These are phyloP conservation scores for Capsicum pubescens DNA, from an alignment of 257 asterid genomes.

Conservation along the genomic window DNA sequence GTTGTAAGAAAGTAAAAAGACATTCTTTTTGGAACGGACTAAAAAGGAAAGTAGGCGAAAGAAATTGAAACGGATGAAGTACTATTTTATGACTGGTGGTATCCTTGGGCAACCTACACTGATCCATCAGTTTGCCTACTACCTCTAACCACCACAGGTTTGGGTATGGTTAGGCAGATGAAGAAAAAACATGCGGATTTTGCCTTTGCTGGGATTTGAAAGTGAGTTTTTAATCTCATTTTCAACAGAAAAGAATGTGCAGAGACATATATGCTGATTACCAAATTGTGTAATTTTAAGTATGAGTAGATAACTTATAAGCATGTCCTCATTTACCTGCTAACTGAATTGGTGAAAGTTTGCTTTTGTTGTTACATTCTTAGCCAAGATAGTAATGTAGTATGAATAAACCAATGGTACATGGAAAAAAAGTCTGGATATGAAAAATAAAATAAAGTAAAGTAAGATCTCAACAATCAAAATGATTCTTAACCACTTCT, in stretches of 20 bases:
- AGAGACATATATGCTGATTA: neutral
- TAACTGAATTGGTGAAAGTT: neutral
- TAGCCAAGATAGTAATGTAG: neutral
- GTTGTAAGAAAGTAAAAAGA: no score
- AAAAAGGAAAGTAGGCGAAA: no score
- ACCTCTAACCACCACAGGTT: neutral
- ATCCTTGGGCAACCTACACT: no score
- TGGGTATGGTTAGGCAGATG: slow-evolving; percentile 10
- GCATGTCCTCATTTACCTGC: neutral
- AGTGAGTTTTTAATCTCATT: neutral
- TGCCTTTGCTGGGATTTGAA: neutral
- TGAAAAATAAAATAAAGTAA: slow-evolving; percentile 6
- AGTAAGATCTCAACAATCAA: neutral
- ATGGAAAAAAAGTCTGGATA: neutral
- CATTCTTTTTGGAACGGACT: no score
- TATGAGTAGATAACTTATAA: slow-evolving; percentile 9
- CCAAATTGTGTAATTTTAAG: neutral
- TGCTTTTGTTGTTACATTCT: slow-evolving; percentile 1
- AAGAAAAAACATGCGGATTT: neutral
- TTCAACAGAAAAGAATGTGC: neutral
- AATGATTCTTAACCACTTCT: neutral
- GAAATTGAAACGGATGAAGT: neutral
- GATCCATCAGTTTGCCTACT: no score
- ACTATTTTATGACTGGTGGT: neutral
- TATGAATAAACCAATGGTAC: neutral